Percentiles rank a stretch among this genome's conserved stretches.
phyloP scores from a whole-genome alignment of 176 grass and related monocot species.

The Ampelocalamus luodianensis region DNA sequence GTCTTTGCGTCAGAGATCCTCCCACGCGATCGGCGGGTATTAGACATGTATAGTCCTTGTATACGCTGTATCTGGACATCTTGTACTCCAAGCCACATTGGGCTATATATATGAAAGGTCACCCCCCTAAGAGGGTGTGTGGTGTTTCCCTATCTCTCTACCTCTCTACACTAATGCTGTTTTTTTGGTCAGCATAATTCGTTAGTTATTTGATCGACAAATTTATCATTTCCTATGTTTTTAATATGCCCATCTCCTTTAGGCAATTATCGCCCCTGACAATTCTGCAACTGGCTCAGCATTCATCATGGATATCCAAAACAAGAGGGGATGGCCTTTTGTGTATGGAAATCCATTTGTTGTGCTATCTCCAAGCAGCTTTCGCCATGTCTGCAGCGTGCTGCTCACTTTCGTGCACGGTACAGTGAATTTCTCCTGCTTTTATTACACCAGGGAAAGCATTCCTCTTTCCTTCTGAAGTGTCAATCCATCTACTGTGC shows the following conservation, averaged over 20 bases:
- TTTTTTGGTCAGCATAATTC: background rate
- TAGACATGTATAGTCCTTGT: too few species aligned
- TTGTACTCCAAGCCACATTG: too few species aligned
- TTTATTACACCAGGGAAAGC: slow-evolving; percentile 20
- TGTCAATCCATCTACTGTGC: slow-evolving; percentile 31
- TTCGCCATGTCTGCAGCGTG: slow-evolving; percentile 38
- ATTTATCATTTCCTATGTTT: background rate
- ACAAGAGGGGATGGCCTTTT: slow-evolving; percentile 6
- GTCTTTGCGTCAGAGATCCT: too few species aligned
- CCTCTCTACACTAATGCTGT: too few species aligned
- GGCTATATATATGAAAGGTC: too few species aligned
- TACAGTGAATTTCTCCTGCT: slow-evolving; percentile 2
- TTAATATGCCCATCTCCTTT: slow-evolving; percentile 3
- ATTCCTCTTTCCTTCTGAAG: slow-evolving; percentile 23
- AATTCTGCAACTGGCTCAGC: slow-evolving; percentile 15
- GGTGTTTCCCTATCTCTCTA: too few species aligned
- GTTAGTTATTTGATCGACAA: background rate
- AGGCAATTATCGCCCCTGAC: slow-evolving; percentile 9
- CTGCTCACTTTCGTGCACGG: slow-evolving; percentile 25
- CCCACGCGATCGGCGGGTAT: too few species aligned
- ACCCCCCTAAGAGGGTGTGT: too few species aligned
- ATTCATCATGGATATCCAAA: slow-evolving; percentile 39
- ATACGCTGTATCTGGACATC: too few species aligned
- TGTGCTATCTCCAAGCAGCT: slow-evolving; percentile 1
- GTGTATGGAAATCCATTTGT: slow-evolving; percentile 11